Base-by-base conservation (phyloP, 306 rosid genomes). In the Acacia crassicarpa region DNA sequence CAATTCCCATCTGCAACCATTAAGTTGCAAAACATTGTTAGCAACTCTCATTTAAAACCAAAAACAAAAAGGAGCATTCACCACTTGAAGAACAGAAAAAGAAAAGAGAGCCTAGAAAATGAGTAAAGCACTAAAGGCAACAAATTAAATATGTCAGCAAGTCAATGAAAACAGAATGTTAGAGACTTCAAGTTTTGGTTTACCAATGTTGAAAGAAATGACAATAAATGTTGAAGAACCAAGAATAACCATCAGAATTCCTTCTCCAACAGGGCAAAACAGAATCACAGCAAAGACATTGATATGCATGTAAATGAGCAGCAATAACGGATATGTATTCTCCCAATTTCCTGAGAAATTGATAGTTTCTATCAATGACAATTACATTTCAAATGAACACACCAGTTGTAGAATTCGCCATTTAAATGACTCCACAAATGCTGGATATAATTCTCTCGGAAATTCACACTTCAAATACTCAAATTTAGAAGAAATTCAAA, bases 1-100 rank as follows among this genome's bases (percentile, higher is more conserved):
- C 84, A 91, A 6, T 80, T 91, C 88, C 97, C 99, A 95, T 83
- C 98, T 93, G 88, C 90, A 84, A 75, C 67, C 72, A 82, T 46
- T 20, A 7, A 58, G 48, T 43, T 22, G 19, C 15, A 70, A 43
- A 43, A 74, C 35, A 53, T 33, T 16, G 20, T 15, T 32, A 54
- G 49, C 32, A 32, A 33, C 25, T 53, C 33, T 12, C 66, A 75
- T 75, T 75, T 15, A 4, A 56, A n/a, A n/a, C 40, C 15, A 58
- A 20, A 30, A 11, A 33, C 13, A 19, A 67, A 66, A 17, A 2
- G 71, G 71, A 69, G n/a, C 56, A 44, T 11, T 22, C 56, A 70
- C 56, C 35, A 2, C 23, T 0, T 53, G 13, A 7, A 51, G 43
- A 78, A 27, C 0, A 9, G 19, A 61, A 9, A 67, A 27, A 23